These are phyloP conservation scores for Sclerotinia subarctica DNA, from an alignment of 2,329 filamentous ascomycete species.

Conservation along the genomic window DNA sequence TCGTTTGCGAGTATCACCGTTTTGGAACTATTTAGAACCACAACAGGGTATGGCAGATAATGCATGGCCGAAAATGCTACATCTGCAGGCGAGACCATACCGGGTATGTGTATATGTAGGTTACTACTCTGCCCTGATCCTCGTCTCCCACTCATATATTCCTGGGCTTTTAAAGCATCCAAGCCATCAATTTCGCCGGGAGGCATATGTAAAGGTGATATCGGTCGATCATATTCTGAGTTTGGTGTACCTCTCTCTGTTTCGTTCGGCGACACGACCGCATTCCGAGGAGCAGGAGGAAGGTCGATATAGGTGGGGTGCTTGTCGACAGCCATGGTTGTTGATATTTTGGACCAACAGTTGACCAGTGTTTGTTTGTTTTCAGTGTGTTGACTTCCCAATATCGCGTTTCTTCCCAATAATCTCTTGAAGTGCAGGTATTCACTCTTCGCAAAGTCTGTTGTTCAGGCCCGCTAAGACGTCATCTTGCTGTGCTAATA, in stretches of 20 bases:
- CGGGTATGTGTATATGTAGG: constrained; percentile 42
- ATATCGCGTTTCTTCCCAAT: background rate
- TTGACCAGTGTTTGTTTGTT: background rate
- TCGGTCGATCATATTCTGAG: constrained; percentile 22
- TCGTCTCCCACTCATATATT: constrained; percentile 26
- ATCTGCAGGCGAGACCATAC: constrained; percentile 48
- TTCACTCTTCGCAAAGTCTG: background rate
- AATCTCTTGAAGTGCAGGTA: background rate
- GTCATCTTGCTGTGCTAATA: background rate
- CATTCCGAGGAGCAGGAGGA: background rate
- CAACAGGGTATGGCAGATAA: constrained; percentile 68
- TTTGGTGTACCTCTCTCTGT: constrained; percentile 7
- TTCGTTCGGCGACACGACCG: background rate
- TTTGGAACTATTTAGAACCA: constrained; percentile 67
- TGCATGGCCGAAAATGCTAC: constrained; percentile 67
- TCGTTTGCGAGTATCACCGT: constrained; percentile 72
- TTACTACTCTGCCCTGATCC: constrained; percentile 22
- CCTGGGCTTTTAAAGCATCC: constrained; percentile 27
- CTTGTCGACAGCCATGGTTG: constrained; percentile 7
- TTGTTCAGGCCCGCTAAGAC: background rate
- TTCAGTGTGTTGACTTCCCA: background rate
- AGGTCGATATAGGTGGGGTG: constrained; percentile 16
- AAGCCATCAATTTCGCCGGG: constrained; percentile 35
- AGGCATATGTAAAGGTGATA: constrained; percentile 32
- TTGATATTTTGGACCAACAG: background rate